phyloP scores from a whole-genome alignment of 2,329 filamentous ascomycete genomes.

The Penicillium sp. region DNA sequence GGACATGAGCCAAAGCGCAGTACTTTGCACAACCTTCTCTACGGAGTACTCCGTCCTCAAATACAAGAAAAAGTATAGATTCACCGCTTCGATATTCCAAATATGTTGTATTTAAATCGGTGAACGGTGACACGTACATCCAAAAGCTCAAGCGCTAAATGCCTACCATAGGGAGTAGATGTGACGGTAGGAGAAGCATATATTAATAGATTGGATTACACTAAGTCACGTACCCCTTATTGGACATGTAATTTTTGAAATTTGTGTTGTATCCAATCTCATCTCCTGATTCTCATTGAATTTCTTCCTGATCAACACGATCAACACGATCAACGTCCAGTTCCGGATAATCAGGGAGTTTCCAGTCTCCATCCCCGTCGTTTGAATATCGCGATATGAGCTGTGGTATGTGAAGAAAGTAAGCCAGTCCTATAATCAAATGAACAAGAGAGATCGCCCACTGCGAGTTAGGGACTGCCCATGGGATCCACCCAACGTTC shows the following conservation, averaged over 20 bases:
- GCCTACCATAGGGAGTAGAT: not conserved
- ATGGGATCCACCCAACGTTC: conserved; percentile 12
- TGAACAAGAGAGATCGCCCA: conserved; percentile 24
- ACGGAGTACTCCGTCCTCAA: not conserved
- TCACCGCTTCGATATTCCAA: not conserved
- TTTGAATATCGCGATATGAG: conserved; percentile 17
- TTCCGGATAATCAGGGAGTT: conserved; percentile 24
- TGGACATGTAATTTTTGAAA: not conserved
- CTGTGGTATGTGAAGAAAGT: conserved; percentile 21
- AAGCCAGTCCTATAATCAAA: conserved; percentile 12
- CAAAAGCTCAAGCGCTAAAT: not conserved
- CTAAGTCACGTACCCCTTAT: not conserved
- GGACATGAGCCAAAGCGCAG: not conserved
- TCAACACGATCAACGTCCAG: not conserved
- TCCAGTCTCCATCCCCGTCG: conserved; percentile 22
- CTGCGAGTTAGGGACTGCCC: conserved; percentile 17
- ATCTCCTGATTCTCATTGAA: not conserved
- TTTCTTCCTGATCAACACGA: not conserved
- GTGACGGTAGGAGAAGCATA: not conserved
- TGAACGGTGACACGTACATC: not conserved
- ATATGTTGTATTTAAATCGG: not conserved
- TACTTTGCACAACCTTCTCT: not conserved
- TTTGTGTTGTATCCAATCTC: not conserved
- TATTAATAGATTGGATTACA: not conserved
- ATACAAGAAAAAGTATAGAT: not conserved